Conservation (phyloP, 495 filamentous ascomycete species). For the Neurospora sp. region DNA sequence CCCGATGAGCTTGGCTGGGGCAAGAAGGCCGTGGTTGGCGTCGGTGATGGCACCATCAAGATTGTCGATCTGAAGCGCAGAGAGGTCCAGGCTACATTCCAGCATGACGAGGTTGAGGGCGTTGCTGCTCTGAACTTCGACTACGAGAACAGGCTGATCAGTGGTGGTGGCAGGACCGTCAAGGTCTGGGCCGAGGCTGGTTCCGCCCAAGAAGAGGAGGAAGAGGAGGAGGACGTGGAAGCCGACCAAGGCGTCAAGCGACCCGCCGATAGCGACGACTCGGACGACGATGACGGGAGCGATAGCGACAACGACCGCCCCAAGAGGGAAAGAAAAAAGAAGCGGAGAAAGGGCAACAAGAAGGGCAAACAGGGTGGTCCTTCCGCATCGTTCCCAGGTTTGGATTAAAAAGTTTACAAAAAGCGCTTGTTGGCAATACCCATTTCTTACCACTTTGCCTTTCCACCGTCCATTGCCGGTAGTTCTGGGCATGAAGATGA, state of each 20-base stretch:
- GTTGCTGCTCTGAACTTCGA: constrained; percentile 74
- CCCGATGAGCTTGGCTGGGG: constrained; percentile 55
- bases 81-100: constrained; percentile 36
- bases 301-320: constrained; percentile 37
- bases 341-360: constrained; percentile 32
- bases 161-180: constrained; percentile 68
- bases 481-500: constrained; percentile 13
- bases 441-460: not conserved
- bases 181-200: constrained; percentile 64
- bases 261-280: constrained; percentile 30
- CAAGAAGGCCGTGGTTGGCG: constrained; percentile 62
- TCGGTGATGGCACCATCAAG: constrained; percentile 57
- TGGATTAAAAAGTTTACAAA: constrained; percentile 14
- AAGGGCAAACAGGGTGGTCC: constrained; percentile 15
- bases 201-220: constrained; percentile 29
- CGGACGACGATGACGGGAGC: constrained; percentile 23
- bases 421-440: not conserved
- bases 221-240: constrained; percentile 37
- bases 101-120: constrained; percentile 76
- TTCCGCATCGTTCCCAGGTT: constrained; percentile 20
- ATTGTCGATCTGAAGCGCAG: constrained; percentile 34
- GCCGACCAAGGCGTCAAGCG: constrained; percentile 35
- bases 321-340: constrained; percentile 33
- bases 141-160: constrained; percentile 73
- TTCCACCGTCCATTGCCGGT: not conserved